Base-by-base conservation (phyloP, 2,329 filamentous ascomycete genomes). In the Nemania serpens region DNA sequence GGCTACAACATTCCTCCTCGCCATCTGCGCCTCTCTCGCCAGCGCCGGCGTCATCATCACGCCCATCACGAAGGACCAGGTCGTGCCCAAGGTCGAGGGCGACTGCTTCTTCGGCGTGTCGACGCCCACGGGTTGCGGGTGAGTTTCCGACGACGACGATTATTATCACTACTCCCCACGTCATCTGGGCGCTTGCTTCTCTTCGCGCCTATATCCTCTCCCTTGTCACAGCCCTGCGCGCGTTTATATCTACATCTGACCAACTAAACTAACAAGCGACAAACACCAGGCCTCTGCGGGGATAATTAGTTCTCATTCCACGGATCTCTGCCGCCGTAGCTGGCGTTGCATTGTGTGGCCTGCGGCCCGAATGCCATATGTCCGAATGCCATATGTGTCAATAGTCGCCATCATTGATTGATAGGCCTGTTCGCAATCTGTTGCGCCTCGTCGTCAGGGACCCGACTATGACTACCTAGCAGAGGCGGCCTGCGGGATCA, bases 41-140 rank as follows among this genome's bases (percentile, higher is more conserved):
- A 79, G 75, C 64, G 84, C 84, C 29, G 83, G 79, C 57, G 77
- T 86, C 50, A 82, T 87, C 70, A 81, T 83, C 69, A 84, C 81
- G 3, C 84, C 84, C 52, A 78, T 86, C 65, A 74, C 72, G 43
- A 61, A 70, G 20, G 74, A 85, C 63, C 83, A 85, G 71, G 75
- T 86, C 36, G 79, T 86, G n/a, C 68, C 75, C 29, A 81, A 78
- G 67, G 66, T 71, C 17, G 37, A 68, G 2, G 81, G 78, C 29
- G 84, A 87, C 70, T 87, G 84, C 70, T 82, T 79, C 66, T 84
- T 81, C 67, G 84, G 84, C 36, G 81, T 83, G 17, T 77, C 79
- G 5, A 86, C 84, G 34, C 82, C 84, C 4, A 75, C 78, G 55
- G 84, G 84, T 36, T 87, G 84, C 81, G 84, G 77, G 84, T 86